phyloP scores from a whole-genome alignment of 768 basidiomycete genomes.

The Hemileccinum impolitum region DNA sequence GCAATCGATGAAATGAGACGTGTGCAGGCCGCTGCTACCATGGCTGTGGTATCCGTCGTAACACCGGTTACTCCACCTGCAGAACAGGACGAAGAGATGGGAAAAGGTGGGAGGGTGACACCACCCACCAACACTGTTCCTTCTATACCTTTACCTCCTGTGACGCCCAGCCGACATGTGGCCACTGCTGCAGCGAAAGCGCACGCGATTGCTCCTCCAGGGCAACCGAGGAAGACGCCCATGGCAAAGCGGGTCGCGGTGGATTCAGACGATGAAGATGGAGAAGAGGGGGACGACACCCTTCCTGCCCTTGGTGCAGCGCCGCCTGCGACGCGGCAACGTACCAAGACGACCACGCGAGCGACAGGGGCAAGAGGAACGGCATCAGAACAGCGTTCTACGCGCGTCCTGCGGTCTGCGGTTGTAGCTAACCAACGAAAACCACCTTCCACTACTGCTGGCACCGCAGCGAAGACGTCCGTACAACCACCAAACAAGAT shows the following conservation, averaged over 20 bases:
- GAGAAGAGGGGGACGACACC: slow-evolving; percentile 53
- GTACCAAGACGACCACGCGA: slow-evolving; percentile 37
- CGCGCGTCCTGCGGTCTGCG: slow-evolving; percentile 72
- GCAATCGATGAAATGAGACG: slow-evolving; percentile 74
- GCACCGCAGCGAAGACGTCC: slow-evolving; percentile 38
- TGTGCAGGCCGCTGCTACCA: slow-evolving; percentile 39
- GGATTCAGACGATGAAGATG: slow-evolving; percentile 66
- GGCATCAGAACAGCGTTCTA: slow-evolving; percentile 68
- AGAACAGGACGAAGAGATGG: slow-evolving; percentile 64
- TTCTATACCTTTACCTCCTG: slow-evolving; percentile 52
- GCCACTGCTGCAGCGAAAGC: slow-evolving; percentile 68
- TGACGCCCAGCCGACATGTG: slow-evolving; percentile 78
- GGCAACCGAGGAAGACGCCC: slow-evolving; percentile 87
- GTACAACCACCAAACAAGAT: slow-evolving; percentile 62
- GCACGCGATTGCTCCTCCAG: slow-evolving; percentile 68
- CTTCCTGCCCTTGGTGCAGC: slow-evolving; percentile 59
- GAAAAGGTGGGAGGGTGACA: slow-evolving; percentile 40
- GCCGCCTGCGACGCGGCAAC: slow-evolving; percentile 36
- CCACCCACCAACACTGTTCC: slow-evolving; percentile 23
- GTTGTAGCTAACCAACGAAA: slow-evolving; percentile 53
- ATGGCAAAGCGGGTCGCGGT: slow-evolving; percentile 65
- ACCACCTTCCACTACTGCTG: slow-evolving; percentile 38
- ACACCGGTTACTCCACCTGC: slow-evolving; percentile 81
- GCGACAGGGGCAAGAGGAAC: slow-evolving; percentile 47
- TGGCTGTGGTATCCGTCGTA: slow-evolving; percentile 46